Evolutionary conservation across 805 yeast genomes (phyloP), one percentile per base, ranked within the genome.

Genomic region (Debaryomyces prosopidis): DNA sequence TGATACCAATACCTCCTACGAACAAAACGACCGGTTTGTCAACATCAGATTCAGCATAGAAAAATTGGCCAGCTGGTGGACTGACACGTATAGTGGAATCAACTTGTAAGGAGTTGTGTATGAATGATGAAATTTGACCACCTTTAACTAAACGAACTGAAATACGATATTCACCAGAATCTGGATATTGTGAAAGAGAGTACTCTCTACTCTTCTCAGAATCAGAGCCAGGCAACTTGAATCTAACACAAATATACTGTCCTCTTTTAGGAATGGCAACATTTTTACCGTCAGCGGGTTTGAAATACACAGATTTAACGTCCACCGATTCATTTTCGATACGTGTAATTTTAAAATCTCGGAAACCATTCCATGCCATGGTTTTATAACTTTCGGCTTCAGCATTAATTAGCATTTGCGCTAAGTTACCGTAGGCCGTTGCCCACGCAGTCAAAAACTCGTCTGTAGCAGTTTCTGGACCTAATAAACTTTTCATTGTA

Each of bases 1-100:
- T 85, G 41, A 81, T 78, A 49, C 89, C 89, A 45, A 82, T 80
- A 43, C 89, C 90, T 39, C 83, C 86, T 17, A 80, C 71, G 44
- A 82, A 63, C 23, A 82, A 59, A 1, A 75, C 51, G 16, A 64
- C 68, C 30, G 55, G 58, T 12, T 52, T 54, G 19, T 71, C 69
- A 4, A 46, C 43, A 19, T 55, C 30, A 12, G 62, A 50, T 28
- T 69, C 66, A 15, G 52, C 44, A 46, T 67, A 69, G 3, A 63
- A 56, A 47, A 83, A 71, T 40, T 73, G 73, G 31, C 89, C 90
- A 18, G 73, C 68, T 30, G 90, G 90, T 3, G 87, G 80, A 43
- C 81, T 69, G 20, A 82, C 68, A 39, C 69, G 67, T 2, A 84
- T 42, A 7, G 45, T 52, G 48, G 77, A 82, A 20, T 85, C 85